These are phyloP conservation scores for Plectranthus barbatus DNA, from an alignment of 257 asterid genomes.

Conservation along the genomic window DNA sequence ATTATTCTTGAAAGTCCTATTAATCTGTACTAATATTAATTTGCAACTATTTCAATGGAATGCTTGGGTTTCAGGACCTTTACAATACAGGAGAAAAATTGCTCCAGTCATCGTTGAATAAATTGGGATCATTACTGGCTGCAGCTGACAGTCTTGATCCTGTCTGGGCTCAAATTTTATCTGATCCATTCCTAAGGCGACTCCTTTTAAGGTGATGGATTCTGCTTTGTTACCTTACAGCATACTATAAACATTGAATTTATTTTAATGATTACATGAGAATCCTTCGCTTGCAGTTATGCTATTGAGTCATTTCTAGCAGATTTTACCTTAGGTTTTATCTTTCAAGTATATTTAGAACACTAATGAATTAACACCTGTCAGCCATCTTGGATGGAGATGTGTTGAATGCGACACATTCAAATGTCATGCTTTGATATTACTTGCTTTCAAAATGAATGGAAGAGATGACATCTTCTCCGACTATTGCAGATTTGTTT, in stretches of 20 bases:
- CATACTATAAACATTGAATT: not conserved
- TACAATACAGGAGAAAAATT: conserved; percentile 61
- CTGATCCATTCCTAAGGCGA: conserved; percentile 83
- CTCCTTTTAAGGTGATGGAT: conserved; percentile 64
- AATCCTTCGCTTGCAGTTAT: not conserved
- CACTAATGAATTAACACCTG: not conserved
- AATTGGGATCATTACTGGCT: conserved; percentile 60
- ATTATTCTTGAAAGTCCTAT: not conserved
- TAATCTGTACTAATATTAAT: not conserved
- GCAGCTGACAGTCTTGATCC: conserved; percentile 56
- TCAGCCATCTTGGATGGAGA: not conserved
- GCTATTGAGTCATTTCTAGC: not conserved
- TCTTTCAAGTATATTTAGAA: not conserved
- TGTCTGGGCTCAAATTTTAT: conserved; percentile 73
- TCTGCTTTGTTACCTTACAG: not conserved
- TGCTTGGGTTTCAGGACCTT: conserved; percentile 52
- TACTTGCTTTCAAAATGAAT: not conserved
- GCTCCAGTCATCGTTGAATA: conserved; percentile 59
- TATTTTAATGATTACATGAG: not conserved
- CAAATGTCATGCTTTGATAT: no score
- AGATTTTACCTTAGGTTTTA: not conserved
- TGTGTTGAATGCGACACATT: not conserved
- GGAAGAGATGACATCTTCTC: not conserved
- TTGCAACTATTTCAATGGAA: conserved; percentile 5
- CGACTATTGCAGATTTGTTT: conserved; percentile 60